Conservation (phyloP, 2,329 filamentous ascomycete genomes). For the Nothopassalora personata region DNA sequence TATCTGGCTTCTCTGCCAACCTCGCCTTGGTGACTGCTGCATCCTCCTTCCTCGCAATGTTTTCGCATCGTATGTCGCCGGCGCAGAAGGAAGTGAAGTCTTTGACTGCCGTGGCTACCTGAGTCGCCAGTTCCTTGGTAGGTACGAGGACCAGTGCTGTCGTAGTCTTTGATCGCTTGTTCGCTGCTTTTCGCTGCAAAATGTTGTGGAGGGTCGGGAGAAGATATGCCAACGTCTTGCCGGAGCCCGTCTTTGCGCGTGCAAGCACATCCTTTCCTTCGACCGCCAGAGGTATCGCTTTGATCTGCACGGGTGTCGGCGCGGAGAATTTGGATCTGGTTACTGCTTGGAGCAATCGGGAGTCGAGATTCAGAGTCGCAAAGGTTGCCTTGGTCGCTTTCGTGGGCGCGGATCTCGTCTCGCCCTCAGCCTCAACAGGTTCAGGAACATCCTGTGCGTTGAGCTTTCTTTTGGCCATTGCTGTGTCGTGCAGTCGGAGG, state of each 20-base stretch:
- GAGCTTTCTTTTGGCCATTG: slow-evolving; percentile 42
- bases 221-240: slow-evolving; percentile 95
- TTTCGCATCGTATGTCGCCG: slow-evolving; percentile 75
- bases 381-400: slow-evolving; percentile 52
- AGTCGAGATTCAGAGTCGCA: slow-evolving; percentile 71
- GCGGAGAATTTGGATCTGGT: slow-evolving; percentile 76
- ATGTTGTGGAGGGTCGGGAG: slow-evolving; percentile 83
- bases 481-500: slow-evolving; percentile 23
- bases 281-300: slow-evolving; percentile 80
- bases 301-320: slow-evolving; percentile 83
- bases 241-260: slow-evolving; percentile 89
- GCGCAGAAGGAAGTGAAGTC: slow-evolving; percentile 76
- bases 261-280: slow-evolving; percentile 86
- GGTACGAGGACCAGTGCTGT: slow-evolving; percentile 87
- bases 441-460: slow-evolving; percentile 46
- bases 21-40: slow-evolving; percentile 83
- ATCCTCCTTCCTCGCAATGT: slow-evolving; percentile 84
- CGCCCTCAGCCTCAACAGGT: slow-evolving; percentile 7
- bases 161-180: slow-evolving; percentile 47
- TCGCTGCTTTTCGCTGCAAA: slow-evolving; percentile 65
- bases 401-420: slow-evolving; percentile 2
- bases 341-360: slow-evolving; percentile 79
- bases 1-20: slow-evolving; percentile 77
- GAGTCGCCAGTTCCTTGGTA: slow-evolving; percentile 87
- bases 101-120: slow-evolving; percentile 75